Evolutionary conservation across 2,329 filamentous ascomycete genomes (phyloP), one percentile per base, ranked within the genome.

Genomic region (Incumbomyces lentus): DNA sequence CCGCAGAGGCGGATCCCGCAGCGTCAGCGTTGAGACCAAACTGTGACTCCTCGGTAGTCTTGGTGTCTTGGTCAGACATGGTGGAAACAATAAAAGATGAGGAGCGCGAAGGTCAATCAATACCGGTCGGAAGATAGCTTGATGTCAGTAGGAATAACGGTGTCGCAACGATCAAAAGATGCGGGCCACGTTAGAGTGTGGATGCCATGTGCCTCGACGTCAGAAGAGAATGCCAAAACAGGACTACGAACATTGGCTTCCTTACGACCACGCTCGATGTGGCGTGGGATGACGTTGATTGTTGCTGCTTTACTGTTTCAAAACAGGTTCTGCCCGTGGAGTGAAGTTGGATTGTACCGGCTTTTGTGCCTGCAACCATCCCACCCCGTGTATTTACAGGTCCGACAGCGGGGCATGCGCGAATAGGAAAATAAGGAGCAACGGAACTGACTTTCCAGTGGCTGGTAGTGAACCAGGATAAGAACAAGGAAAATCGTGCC

Each of bases 11-110:
- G 22, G 60, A 60, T 16, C 58, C 58, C 13, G 57, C 51, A 38
- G 60, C 56, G 36, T 63, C 59, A 30, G 59, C 58, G 32, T 57
- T 59, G 36, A 62, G 61, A 40, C 63, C 60, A 35, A 64, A 55
- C 13, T 59, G 58, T 36, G 60, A 59, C 36, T 60, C 59, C 36
- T 60, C 55, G 22, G 39, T 50, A 41, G 48, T 22, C 16, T 31
- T 58, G 40, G 49, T 51, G 47, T 54, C 55, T 43, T 58, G 53
- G n/a, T 57, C 55, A 49, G 55, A 55, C 55, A 58, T 58, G 33
- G 37, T 55, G 53, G 47, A 40, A 51, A 26, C 22, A 35, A 42
- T 47, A 46, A 48, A 43, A 35, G 42, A 46, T 47, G 37, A 48
- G 44, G 42, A 43, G 47, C 38, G 40, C 35, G 45, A 44, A 49